phyloP scores from a whole-genome alignment of 1,284 basidiomycete genomes.

The Exobasidium rhododendri region DNA sequence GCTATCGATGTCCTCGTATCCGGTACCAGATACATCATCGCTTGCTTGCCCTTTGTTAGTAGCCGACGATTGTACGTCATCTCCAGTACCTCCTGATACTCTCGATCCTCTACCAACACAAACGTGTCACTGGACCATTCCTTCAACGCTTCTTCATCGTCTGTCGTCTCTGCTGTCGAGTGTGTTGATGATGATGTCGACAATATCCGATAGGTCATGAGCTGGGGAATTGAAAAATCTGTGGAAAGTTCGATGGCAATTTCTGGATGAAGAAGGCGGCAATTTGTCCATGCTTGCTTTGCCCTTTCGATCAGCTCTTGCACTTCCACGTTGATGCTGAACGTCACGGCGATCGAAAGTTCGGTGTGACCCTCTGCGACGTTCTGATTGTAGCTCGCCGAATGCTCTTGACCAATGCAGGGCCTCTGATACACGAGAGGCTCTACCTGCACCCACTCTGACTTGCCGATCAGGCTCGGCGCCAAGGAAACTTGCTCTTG shows the following conservation, averaged over 20 bases:
- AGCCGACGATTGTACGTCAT: neutral
- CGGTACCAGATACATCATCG: neutral
- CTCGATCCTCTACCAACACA: neutral
- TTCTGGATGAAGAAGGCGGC: neutral
- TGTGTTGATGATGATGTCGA: too few species aligned
- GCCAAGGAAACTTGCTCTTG: too few species aligned
- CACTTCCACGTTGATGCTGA: conserved; percentile 9
- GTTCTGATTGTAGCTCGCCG: conserved; percentile 31
- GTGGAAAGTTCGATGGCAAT: neutral
- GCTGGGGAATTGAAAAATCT: neutral
- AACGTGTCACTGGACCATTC: neutral
- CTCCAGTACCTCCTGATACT: neutral
- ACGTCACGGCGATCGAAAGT: conserved; percentile 18
- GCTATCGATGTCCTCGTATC: neutral
- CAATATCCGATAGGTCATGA: neutral
- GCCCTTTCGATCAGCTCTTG: neutral
- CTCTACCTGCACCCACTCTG: neutral
- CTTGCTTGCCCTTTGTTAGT: neutral
- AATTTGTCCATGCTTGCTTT: neutral
- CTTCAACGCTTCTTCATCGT: neutral
- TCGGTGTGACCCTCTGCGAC: conserved; percentile 30
- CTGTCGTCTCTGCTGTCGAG: too few species aligned
- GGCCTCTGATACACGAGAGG: conserved; percentile 21
- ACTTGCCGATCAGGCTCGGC: too few species aligned
- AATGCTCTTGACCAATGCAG: conserved; percentile 27